Percentiles rank a stretch among this genome's conserved stretches.
Evolutionary conservation across 768 basidiomycete genomes (phyloP).

Genomic region (Floccularia luteovirens): DNA sequence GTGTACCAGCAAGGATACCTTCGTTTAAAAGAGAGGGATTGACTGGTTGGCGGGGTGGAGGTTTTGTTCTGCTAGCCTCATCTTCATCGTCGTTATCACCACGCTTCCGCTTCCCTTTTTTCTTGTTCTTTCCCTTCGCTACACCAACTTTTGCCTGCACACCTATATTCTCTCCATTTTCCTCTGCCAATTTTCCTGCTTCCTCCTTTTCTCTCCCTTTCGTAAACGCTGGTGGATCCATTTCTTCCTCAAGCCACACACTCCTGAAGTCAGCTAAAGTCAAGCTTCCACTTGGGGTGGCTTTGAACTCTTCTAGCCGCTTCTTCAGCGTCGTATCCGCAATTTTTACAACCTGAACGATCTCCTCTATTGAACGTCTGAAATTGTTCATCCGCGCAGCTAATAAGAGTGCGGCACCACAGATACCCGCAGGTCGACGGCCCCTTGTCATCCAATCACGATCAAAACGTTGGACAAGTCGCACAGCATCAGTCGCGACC

Average conservation of each 20-base stretch:
- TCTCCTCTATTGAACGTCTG: constrained; percentile 85
- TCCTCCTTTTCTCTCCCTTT: constrained; percentile 70
- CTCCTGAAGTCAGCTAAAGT: constrained; percentile 86
- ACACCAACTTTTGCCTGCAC: constrained; percentile 16
- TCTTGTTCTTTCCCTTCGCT: constrained; percentile 21
- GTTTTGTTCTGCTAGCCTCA: constrained; percentile 10
- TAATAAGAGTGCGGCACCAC: constrained; percentile 89
- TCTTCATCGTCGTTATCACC: constrained; percentile 20
- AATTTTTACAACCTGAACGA: constrained; percentile 98
- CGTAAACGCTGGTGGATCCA: constrained; percentile 86
- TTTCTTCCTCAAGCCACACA: constrained; percentile 87
- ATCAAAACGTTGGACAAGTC: constrained; percentile 89
- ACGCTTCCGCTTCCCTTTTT: constrained; percentile 22
- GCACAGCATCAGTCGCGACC: constrained; percentile 89
- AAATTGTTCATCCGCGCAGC: constrained; percentile 99
- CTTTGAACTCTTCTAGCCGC: constrained; percentile 90
- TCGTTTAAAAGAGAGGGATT: constrained; percentile 56
- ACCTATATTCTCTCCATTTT: constrained; percentile 20
- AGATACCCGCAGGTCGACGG: constrained; percentile 93
- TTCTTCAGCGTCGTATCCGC: constrained; percentile 94
- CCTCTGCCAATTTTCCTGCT: constrained; percentile 35
- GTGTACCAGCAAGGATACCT: constrained; percentile 59
- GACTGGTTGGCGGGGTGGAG: constrained; percentile 26
- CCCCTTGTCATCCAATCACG: constrained; percentile 98
- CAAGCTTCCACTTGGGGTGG: constrained; percentile 76